Evolutionary conservation across 805 yeast genomes (phyloP).

Genomic region (Kluyveromyces nonfermentans): DNA sequence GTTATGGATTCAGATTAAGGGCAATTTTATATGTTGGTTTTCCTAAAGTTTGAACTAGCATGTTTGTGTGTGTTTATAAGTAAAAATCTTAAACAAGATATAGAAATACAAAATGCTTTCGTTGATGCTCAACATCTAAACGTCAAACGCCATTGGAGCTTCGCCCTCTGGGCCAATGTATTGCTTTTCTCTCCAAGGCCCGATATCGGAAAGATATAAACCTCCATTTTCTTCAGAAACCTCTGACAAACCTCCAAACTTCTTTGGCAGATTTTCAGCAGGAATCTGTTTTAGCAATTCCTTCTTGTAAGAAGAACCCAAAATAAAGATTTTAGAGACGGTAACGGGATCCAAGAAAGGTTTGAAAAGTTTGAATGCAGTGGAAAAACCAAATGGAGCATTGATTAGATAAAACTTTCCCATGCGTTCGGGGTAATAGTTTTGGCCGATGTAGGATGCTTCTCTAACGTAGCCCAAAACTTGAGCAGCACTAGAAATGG

Average conservation of each 20-base stretch:
- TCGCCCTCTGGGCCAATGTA: slow-evolving; percentile 93
- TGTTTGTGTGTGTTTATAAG: no score
- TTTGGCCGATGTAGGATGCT: slow-evolving; percentile 91
- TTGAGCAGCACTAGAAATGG: slow-evolving; percentile 72
- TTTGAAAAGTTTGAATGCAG: slow-evolving; percentile 85
- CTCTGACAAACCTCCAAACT: slow-evolving; percentile 79
- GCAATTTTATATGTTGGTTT: no score
- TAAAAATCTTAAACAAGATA: neutral
- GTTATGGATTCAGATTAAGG: no score
- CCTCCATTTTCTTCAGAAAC: slow-evolving; percentile 66
- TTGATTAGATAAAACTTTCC: slow-evolving; percentile 93
- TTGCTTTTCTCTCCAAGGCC: slow-evolving; percentile 93
- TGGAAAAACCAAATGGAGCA: slow-evolving; percentile 95
- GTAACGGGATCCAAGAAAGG: slow-evolving; percentile 97
- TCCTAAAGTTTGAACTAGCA: no score
- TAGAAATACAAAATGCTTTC: neutral
- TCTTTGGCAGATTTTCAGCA: slow-evolving; percentile 79
- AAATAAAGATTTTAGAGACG: slow-evolving; percentile 84
- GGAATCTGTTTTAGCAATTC: slow-evolving; percentile 91
- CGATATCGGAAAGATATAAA: slow-evolving; percentile 77
- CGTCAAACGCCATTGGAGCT: slow-evolving; percentile 56
- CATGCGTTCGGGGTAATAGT: slow-evolving; percentile 98
- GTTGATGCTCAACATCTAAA: slow-evolving; percentile 1
- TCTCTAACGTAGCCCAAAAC: slow-evolving; percentile 85
- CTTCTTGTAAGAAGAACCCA: slow-evolving; percentile 68